Evolutionary conservation across 148 eudicot species (phyloP).

Genomic region (Beta vulgaris): DNA sequence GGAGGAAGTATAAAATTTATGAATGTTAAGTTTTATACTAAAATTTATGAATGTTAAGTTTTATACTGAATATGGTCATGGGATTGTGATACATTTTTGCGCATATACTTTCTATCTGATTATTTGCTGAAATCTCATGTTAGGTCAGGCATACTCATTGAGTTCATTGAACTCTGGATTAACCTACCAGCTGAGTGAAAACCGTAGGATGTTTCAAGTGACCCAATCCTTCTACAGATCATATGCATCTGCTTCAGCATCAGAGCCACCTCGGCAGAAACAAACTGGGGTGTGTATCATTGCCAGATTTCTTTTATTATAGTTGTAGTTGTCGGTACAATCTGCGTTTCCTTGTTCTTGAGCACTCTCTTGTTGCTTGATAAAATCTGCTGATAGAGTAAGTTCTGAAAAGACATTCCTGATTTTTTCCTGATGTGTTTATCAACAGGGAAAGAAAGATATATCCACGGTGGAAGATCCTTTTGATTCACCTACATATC

Average conservation of each 20-base stretch:
- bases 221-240: constrained; percentile 28
- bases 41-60: too few species aligned
- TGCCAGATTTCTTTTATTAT: background rate
- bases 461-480: constrained; percentile 82
- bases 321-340: too few species aligned
- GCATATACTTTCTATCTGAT: constrained; percentile 7
- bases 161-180: constrained; percentile 28
- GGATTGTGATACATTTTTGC: background rate
- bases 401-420: background rate
- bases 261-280: constrained; percentile 30
- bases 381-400: background rate
- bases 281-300: constrained; percentile 29
- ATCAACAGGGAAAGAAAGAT: constrained; percentile 55
- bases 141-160: constrained; percentile 32
- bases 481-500: constrained; percentile 91
- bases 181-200: constrained; percentile 25
- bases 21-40: too few species aligned
- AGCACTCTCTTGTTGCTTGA: too few species aligned
- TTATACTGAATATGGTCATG: background rate
- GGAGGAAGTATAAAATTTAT: too few species aligned
- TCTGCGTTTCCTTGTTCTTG: background rate
- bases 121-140: constrained; percentile 23
- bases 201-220: constrained; percentile 20
- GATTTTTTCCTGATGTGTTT: constrained; percentile 9
- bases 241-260: constrained; percentile 35